Evolutionary conservation across 75 land plant species (phyloP).

Genomic region (Sequoiadendron giganteum): DNA sequence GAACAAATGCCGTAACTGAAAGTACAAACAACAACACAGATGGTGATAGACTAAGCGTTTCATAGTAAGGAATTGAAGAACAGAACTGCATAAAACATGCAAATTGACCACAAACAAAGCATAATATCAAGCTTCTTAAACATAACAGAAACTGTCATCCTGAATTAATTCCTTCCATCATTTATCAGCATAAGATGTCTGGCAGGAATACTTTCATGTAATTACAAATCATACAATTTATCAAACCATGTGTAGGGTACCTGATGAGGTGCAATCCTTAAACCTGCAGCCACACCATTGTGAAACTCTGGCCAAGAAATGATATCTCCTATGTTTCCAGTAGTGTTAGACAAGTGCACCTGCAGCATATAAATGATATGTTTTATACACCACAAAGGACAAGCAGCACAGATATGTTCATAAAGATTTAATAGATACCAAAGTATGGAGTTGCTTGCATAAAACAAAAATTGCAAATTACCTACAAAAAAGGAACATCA

Average conservation of each 20-base stretch:
- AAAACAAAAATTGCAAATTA: not conserved
- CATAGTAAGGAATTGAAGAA: not conserved
- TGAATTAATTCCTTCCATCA: not conserved
- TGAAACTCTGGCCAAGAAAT: constrained; percentile 98
- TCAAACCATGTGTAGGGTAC: constrained; percentile 23
- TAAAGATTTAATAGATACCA: not conserved
- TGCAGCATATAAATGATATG: constrained; percentile 11
- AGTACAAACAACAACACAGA: not conserved
- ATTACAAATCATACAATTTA: not conserved
- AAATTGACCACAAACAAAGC: not conserved
- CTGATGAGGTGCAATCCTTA: constrained; percentile 88
- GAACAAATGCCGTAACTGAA: not conserved
- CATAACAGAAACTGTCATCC: not conserved
- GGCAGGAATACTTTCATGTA: not conserved
- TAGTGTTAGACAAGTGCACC: constrained; percentile 87
- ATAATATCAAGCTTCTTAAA: not conserved
- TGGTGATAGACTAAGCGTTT: not conserved
- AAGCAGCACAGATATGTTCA: not conserved
- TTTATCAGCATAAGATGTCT: not conserved
- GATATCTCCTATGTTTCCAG: constrained; percentile 80
- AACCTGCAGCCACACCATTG: constrained; percentile 99
- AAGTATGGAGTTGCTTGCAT: not conserved
- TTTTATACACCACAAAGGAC: not conserved
- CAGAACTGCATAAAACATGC: not conserved
- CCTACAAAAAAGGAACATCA: not conserved